A percentile compares a stretch with the other conserved stretches of the same genome.
Evolutionary conservation across 768 basidiomycete species (phyloP).

Genomic region (Hypholoma fasciculare): DNA sequence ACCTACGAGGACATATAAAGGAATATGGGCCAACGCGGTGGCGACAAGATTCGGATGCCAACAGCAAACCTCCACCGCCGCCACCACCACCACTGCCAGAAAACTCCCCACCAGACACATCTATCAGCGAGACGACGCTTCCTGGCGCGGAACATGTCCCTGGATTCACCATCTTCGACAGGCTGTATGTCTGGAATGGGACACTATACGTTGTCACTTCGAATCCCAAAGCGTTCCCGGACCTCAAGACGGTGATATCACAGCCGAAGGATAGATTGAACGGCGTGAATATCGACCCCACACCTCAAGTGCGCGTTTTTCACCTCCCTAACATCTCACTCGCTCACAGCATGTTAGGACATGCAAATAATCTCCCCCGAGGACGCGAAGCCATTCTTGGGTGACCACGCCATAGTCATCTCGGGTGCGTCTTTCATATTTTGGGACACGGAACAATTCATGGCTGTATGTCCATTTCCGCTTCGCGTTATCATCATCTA

Average conservation of each 20-base stretch:
- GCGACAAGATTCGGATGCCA: neutral
- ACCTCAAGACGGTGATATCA: slow-evolving; percentile 40
- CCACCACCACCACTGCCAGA: neutral
- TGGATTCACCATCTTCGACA: slow-evolving; percentile 72
- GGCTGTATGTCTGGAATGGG: slow-evolving; percentile 70
- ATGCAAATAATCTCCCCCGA: slow-evolving; percentile 20
- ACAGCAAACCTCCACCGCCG: neutral
- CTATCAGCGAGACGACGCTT: slow-evolving; percentile 1
- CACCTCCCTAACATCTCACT: no score
- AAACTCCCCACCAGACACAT: neutral
- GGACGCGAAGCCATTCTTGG: slow-evolving; percentile 13
- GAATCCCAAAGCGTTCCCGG: slow-evolving; percentile 39
- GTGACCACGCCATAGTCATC: slow-evolving; percentile 12
- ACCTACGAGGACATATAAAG: neutral
- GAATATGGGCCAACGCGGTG: neutral
- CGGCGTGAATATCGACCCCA: neutral
- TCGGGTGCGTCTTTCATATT: slow-evolving; percentile 19
- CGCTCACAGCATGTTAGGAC: slow-evolving; percentile 8
- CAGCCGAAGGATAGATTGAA: neutral
- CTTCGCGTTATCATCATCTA: neutral
- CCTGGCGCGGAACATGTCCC: neutral
- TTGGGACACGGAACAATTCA: slow-evolving; percentile 16
- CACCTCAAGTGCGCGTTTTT: neutral
- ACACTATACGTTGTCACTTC: slow-evolving; percentile 62
- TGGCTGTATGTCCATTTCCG: slow-evolving; percentile 11